Base-by-base conservation (phyloP, 805 yeast species). In the Pichia nakasei region DNA sequence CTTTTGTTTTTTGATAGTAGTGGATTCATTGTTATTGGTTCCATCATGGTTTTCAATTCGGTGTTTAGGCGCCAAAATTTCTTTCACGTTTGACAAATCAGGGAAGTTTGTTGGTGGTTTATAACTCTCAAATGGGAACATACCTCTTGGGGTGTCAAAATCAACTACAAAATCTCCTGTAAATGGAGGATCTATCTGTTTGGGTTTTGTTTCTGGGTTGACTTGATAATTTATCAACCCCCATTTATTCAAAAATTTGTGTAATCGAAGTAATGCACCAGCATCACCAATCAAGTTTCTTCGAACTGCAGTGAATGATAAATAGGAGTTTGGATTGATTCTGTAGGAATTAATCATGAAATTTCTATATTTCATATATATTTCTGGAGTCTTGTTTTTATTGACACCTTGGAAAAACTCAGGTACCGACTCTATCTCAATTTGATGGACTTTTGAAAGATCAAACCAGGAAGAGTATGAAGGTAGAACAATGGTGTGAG, bases 221-320 rank as follows among this genome's bases (percentile, higher is more conserved):
- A 89, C 94, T 62, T 89, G 97, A 61, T 89, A 89, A 63, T 89
- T 89, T 42, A 89, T 85, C 41, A 89, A 68, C 0, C 97, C 97
- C 97, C 97, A 89, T 60, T 83, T 84, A 53, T 79, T 85, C 46
- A 89, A 66, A 58, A 89, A 88, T 42, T 80, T 73, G 57, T 86
- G 95, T 9, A 89, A 78, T 50, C 96, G 76, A 71, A 88, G 75
- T 48, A 89, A 74, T 0, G 96, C 77, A 2, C 94, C 91, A 7
- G 87, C 95, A 66, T 89, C 97, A 45, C 96, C 95, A 13, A 86
- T 88, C 45, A 89, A 70, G 53, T 86, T 86, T 54, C 97, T 79
- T 59, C 97, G 79, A 44, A 88, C 83, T 0, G 96, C 94, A 0
- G 97, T 89, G 46, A 86, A 79, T 0, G 96, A 85, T 35, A 89